Conservation (phyloP, 306 rosid species). For the Carpinus viminea region DNA sequence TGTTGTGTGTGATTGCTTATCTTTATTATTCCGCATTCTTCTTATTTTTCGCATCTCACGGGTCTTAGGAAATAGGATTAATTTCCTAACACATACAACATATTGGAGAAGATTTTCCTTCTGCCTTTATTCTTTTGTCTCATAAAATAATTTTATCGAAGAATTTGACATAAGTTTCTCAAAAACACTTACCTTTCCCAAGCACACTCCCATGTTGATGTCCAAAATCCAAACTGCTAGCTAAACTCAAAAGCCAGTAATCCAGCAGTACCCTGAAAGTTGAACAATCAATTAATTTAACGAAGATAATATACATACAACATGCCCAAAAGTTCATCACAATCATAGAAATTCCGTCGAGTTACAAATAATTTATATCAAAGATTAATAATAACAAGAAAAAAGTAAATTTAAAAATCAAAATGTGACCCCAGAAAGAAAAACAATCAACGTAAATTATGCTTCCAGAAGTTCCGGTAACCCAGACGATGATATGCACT, state of each 20-base stretch:
- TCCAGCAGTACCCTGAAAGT: constrained; percentile 35
- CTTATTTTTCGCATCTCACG: too few relatives aligned
- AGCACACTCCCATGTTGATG: constrained; percentile 72
- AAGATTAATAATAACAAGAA: background rate
- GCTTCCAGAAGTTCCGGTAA: too few relatives aligned
- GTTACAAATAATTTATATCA: constrained; percentile 10
- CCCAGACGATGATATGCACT: too few relatives aligned
- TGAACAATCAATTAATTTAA: constrained; percentile 24
- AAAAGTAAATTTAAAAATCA: background rate
- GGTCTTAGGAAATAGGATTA: too few relatives aligned
- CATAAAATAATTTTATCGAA: background rate
- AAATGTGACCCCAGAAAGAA: background rate
- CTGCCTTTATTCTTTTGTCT: background rate
- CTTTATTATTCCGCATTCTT: too few relatives aligned
- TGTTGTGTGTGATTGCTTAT: too few relatives aligned
- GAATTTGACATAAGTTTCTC: constrained; percentile 4
- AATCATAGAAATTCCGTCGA: constrained; percentile 10
- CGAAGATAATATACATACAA: background rate
- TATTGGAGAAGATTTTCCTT: background rate
- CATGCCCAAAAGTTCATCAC: constrained; percentile 13
- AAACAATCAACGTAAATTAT: background rate
- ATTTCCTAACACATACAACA: too few relatives aligned
- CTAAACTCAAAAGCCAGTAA: constrained; percentile 17
- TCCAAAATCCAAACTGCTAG: constrained; percentile 31
- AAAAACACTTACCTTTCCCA: constrained; percentile 54